A percentile compares a stretch with the other conserved stretches of the same genome.
Evolutionary conservation across 2,329 filamentous ascomycete species (phyloP).

Genomic region (Talaromyces sp.): DNA sequence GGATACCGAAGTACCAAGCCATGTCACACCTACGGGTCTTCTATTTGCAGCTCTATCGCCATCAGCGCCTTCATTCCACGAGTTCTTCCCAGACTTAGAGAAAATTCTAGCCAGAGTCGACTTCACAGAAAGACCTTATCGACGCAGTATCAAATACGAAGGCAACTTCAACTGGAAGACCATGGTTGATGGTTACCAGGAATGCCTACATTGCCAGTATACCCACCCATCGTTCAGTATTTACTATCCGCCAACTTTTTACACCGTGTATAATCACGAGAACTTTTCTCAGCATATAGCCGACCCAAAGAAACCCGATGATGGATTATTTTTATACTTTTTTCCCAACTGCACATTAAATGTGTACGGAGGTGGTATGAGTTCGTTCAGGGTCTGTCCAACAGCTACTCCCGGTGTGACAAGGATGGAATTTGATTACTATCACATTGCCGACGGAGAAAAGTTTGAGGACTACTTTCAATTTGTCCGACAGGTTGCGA

Average conservation of each 20-base stretch:
- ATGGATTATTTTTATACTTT: constrained; percentile 56
- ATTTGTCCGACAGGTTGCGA: constrained; percentile 53
- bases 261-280: constrained; percentile 50
- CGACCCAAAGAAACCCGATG: constrained; percentile 49
- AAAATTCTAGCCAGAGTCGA: constrained; percentile 47
- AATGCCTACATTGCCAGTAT: constrained; percentile 57
- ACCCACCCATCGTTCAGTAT: constrained; percentile 54
- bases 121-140: constrained; percentile 51
- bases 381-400: constrained; percentile 53
- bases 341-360: constrained; percentile 55
- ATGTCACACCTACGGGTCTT: constrained; percentile 49
- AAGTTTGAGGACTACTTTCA: constrained; percentile 55
- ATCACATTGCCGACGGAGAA: constrained; percentile 47
- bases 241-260: constrained; percentile 53
- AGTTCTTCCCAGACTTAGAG: constrained; percentile 52
- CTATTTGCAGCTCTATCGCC: constrained; percentile 50
- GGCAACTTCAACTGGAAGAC: constrained; percentile 59
- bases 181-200: constrained; percentile 57
- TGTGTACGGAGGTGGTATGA: constrained; percentile 57
- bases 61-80: constrained; percentile 46
- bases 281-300: constrained; percentile 56
- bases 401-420: constrained; percentile 46
- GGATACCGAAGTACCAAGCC: constrained; percentile 29
- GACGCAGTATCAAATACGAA: constrained; percentile 51
- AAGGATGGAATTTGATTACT: constrained; percentile 58